Conservation (phyloP, 345 rosid species). For the Acer campestre region DNA sequence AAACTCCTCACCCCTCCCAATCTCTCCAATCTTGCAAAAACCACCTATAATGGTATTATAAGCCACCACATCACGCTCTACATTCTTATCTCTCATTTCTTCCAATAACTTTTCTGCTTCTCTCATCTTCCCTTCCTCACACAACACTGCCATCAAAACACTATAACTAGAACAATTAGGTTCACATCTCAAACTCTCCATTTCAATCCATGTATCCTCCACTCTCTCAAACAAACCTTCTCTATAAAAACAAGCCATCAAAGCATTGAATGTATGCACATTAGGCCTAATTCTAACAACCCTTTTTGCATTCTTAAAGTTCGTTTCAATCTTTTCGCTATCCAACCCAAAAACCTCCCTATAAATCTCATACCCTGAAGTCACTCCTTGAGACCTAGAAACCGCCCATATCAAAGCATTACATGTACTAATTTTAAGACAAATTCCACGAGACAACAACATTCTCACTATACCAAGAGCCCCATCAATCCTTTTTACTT, state of each 20-base stretch:
- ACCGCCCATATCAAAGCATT: slow-evolving; percentile 55
- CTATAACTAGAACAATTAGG: slow-evolving; percentile 54
- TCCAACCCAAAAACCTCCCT: slow-evolving; percentile 58
- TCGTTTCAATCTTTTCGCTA: slow-evolving; percentile 13
- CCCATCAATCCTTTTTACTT: slow-evolving; percentile 57
- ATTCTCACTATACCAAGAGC: slow-evolving; percentile 55
- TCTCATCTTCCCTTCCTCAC: slow-evolving; percentile 53
- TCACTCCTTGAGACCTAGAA: slow-evolving; percentile 45
- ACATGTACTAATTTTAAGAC: slow-evolving; percentile 55
- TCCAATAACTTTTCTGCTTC: slow-evolving; percentile 70
- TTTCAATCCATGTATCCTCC: slow-evolving; percentile 66
- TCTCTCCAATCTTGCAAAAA: slow-evolving; percentile 51
- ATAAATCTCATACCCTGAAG: slow-evolving; percentile 54
- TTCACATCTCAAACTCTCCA: slow-evolving; percentile 46
- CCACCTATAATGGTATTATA: slow-evolving; percentile 77
- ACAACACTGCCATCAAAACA: slow-evolving; percentile 55
- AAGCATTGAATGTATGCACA: slow-evolving; percentile 61
- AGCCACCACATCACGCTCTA: slow-evolving; percentile 53
- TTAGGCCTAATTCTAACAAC: slow-evolving; percentile 44
- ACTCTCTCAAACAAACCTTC: slow-evolving; percentile 64
- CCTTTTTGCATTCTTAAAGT: slow-evolving; percentile 24
- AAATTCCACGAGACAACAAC: slow-evolving; percentile 64
- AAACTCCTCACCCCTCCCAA: slow-evolving; percentile 58
- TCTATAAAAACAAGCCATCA: slow-evolving; percentile 64
- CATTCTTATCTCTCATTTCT: slow-evolving; percentile 58